Percentiles rank a stretch among this genome's conserved stretches.
These are phyloP conservation scores for Fusarium floridanum DNA, from an alignment of 2,329 filamentous ascomycete genomes.

Conservation along the genomic window DNA sequence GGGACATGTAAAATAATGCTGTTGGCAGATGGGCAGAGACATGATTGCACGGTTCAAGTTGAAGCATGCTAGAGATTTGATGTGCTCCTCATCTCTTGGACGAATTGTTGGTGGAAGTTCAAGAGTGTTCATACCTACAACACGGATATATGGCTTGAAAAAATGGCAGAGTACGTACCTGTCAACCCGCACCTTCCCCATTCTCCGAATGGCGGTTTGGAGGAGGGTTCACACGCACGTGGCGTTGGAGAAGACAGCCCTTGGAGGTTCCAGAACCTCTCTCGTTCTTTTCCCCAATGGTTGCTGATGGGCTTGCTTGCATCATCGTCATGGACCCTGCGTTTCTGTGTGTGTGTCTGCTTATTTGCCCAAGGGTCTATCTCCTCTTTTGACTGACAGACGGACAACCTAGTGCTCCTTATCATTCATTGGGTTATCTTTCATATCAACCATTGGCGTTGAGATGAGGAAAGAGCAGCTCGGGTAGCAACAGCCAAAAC, in stretches of 20 bases:
- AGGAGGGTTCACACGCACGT: constrained; percentile 20
- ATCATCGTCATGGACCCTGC: constrained; percentile 5
- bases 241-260: not conserved
- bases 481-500: not conserved
- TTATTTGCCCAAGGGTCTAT: constrained; percentile 2
- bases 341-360: constrained; percentile 15
- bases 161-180: not conserved
- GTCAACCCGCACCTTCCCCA: not conserved
- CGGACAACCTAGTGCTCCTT: not conserved
- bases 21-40: not conserved
- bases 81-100: not conserved
- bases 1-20: not conserved
- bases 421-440: not conserved
- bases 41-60: not conserved
- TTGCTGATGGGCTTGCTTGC: constrained; percentile 16
- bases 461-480: not conserved
- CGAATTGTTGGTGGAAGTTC: not conserved
- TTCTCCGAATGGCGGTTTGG: not conserved
- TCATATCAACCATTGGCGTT: not conserved
- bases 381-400: not conserved
- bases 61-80: not conserved
- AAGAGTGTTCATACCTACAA: not conserved
- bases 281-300: constrained; percentile 8
- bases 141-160: not conserved
- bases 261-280: constrained; percentile 5